Base-by-base conservation (phyloP, 2,329 filamentous ascomycete genomes). In the Leptographium radiaticola region DNA sequence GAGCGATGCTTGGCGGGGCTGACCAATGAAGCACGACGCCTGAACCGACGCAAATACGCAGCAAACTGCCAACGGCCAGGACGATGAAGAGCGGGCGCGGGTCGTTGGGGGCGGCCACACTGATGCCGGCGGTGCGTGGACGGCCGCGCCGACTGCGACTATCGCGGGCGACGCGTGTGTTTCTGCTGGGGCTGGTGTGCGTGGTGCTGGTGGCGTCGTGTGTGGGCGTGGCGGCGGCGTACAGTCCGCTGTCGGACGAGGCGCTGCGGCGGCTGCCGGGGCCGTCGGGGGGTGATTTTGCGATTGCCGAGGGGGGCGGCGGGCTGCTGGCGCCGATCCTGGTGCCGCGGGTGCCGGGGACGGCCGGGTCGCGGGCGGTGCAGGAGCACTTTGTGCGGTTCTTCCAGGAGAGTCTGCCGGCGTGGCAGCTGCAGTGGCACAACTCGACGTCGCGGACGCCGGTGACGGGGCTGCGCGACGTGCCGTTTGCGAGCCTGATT, bases 401-500 rank as follows among this genome's bases (percentile, higher is more conserved):
- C 76, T 95, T 97, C 70, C 69, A 70, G 50, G 74, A 72, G 7
- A 73, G 82, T 18, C 79, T 97, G 25, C 89, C 91, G 1, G 71
- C 79, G 39, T 98, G 93, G 93, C 77, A 72, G 6, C 67, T 95
- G 45, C 76, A 83, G 49, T 87, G 88, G 70, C 91, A 98, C 65
- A 97, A 97, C 69, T 89, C 87, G n/a, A 91, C 88, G 0, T 79
- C 83, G 33, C 86, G 76, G 59, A 97, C 91, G 0, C 91, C 91
- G 0, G 79, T 80, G 0, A 87, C 86, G 0, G 82, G 83, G 7
- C 75, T 81, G 55, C 75, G 75, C 53, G 75, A 87, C 8, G 73
- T 97, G 0, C 88, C 89, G 0, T 97, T 98, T 66, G 74, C 80
- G 53, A 98, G 96, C 65, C 74, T 97, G 54, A 86, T 97, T 56